Conservation (phyloP, 2,329 filamentous ascomycete species). For the Xylogone sp. region DNA sequence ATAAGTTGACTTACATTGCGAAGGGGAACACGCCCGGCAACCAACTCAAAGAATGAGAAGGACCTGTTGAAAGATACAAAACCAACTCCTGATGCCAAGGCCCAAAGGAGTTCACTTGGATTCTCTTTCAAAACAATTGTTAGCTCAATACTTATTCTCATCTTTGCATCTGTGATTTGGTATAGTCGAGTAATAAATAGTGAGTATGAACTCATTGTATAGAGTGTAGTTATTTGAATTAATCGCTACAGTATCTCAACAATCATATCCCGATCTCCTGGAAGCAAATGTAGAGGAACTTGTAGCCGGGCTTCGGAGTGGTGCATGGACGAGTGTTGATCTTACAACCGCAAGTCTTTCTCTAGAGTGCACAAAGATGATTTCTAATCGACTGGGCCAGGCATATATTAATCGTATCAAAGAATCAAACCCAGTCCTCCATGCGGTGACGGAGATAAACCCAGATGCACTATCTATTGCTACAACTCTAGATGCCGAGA, state of each 20-base stretch:
- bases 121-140: background rate
- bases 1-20: too few relatives aligned
- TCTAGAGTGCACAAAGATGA: conserved; percentile 20
- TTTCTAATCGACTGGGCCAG: conserved; percentile 9
- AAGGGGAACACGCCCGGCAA: background rate
- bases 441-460: conserved; percentile 26
- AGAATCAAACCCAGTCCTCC: conserved; percentile 17
- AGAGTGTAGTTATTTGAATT: background rate
- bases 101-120: background rate
- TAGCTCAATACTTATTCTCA: background rate
- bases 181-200: background rate
- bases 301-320: conserved; percentile 40
- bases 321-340: conserved; percentile 53
- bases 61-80: background rate
- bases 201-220: background rate
- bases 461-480: conserved; percentile 28
- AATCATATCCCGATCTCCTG: conserved; percentile 35
- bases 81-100: background rate
- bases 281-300: conserved; percentile 50
- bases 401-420: conserved; percentile 21
- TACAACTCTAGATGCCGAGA: conserved; percentile 22
- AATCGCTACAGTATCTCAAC: background rate
- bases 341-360: conserved; percentile 49
- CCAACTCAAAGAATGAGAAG: background rate
- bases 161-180: background rate